Evolutionary conservation across 257 asterid species (phyloP).

Genomic region (Salvia rosmarinus): DNA sequence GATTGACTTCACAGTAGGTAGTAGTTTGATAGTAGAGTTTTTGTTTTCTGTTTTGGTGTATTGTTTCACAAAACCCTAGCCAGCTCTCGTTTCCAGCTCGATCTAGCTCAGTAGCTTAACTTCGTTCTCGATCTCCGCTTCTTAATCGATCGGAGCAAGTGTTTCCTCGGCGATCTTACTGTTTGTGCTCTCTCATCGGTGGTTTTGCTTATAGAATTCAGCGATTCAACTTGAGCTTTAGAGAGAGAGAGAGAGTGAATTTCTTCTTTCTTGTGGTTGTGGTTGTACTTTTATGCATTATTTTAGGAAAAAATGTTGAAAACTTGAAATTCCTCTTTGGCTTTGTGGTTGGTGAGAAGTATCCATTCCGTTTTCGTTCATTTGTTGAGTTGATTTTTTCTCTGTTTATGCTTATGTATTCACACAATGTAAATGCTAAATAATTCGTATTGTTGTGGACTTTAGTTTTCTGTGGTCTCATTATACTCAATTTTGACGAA

Average conservation of each 20-base stretch:
- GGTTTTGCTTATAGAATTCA: constrained; percentile 28
- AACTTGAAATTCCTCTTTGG: constrained; percentile 22
- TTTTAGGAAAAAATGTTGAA: not conserved
- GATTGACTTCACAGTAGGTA: no score
- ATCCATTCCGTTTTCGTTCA: not conserved
- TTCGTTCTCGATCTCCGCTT: constrained; percentile 45
- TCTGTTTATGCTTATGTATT: constrained; percentile 1
- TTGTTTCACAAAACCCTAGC: constrained; percentile 33
- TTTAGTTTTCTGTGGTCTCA: constrained; percentile 27
- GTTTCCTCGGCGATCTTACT: constrained; percentile 45
- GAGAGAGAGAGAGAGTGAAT: not conserved
- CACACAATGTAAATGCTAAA: constrained; percentile 26
- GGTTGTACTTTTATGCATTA: constrained; percentile 6
- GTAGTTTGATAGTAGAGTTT: not conserved
- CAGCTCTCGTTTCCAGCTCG: constrained; percentile 25
- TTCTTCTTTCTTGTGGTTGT: not conserved
- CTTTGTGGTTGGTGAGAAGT: constrained; percentile 22
- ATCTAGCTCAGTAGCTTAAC: constrained; percentile 47
- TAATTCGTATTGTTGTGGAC: constrained; percentile 15
- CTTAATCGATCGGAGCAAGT: constrained; percentile 31
- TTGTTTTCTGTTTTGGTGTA: not conserved
- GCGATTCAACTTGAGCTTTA: constrained; percentile 32
- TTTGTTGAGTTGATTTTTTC: not conserved
- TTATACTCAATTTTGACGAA: constrained; percentile 35
- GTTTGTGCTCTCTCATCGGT: constrained; percentile 8